These are phyloP conservation scores for Ogataea salicorniae DNA, from an alignment of 805 yeast genomes.

Conservation along the genomic window DNA sequence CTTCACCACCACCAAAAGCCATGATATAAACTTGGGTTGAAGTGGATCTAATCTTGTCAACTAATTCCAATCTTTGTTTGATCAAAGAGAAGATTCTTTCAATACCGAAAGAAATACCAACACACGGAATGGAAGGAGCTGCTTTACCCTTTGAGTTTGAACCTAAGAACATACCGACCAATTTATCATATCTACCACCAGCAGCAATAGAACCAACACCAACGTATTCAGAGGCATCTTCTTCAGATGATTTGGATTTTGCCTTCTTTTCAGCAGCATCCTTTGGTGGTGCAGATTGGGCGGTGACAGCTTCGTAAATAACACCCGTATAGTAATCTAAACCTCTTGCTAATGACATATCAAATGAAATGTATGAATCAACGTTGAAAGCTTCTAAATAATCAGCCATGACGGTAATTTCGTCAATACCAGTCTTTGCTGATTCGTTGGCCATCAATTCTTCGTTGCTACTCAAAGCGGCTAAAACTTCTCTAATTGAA, in stretches of 20 bases:
- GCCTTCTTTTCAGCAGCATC: conserved; percentile 66
- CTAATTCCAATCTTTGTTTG: conserved; percentile 64
- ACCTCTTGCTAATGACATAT: conserved; percentile 94
- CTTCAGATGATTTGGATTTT: conserved; percentile 48
- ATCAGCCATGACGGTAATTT: conserved; percentile 68
- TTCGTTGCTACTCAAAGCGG: conserved; percentile 50
- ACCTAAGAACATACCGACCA: conserved; percentile 92
- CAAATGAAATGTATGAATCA: conserved; percentile 66
- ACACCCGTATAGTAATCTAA: conserved; percentile 96
- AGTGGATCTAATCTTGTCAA: conserved; percentile 67
- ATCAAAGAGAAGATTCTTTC: conserved; percentile 90
- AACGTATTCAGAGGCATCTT: conserved; percentile 92
- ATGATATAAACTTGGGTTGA: conserved; percentile 91
- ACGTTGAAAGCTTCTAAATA: conserved; percentile 84
- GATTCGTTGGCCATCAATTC: conserved; percentile 56
- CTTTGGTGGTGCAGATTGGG: conserved; percentile 92
- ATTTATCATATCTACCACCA: conserved; percentile 96
- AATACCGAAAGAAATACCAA: conserved; percentile 95
- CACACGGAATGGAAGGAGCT: conserved; percentile 81
- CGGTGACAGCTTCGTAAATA: conserved; percentile 93
- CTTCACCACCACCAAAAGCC: conserved; percentile 99
- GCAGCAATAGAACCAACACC: conserved; percentile 99
- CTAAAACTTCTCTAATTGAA: conserved; percentile 57
- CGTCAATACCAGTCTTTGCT: conserved; percentile 77
- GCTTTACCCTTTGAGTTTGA: conserved; percentile 72